Conservation (phyloP, 2,329 filamentous ascomycete species). For the Pseudogymnoascus sp. region DNA sequence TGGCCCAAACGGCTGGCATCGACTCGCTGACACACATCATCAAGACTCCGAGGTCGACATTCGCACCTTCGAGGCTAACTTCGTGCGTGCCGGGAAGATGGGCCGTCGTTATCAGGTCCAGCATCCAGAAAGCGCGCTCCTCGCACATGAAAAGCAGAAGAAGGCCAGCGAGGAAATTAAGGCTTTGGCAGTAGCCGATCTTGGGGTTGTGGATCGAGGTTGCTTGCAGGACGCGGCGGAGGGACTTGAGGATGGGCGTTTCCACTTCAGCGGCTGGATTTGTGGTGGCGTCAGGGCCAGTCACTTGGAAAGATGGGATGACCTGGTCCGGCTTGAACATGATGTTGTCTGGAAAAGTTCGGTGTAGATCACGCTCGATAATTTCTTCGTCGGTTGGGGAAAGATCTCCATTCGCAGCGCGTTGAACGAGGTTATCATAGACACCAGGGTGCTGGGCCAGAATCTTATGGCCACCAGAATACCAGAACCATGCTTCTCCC, state of each 20-base stretch:
- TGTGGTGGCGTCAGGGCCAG: slow-evolving; percentile 23
- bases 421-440: slow-evolving; percentile 59
- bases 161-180: slow-evolving; percentile 89
- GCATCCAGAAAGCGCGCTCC: slow-evolving; percentile 85
- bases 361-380: slow-evolving; percentile 86
- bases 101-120: slow-evolving; percentile 82
- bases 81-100: slow-evolving; percentile 91
- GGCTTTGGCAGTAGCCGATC: slow-evolving; percentile 90
- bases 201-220: slow-evolving; percentile 85
- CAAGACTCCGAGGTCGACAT: slow-evolving; percentile 86
- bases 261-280: slow-evolving; percentile 39
- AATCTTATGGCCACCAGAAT: slow-evolving; percentile 77
- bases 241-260: slow-evolving; percentile 68
- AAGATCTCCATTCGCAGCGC: slow-evolving; percentile 53
- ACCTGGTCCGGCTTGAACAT: slow-evolving; percentile 61
- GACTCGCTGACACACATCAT: slow-evolving; percentile 80
- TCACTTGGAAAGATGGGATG: slow-evolving; percentile 29
- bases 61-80: slow-evolving; percentile 80
- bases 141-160: slow-evolving; percentile 83
- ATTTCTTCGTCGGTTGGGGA: slow-evolving; percentile 72
- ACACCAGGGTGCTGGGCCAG: slow-evolving; percentile 67
- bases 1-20: slow-evolving; percentile 76
- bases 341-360: slow-evolving; percentile 91
- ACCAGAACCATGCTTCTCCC: slow-evolving; percentile 96
- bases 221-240: slow-evolving; percentile 78